phyloP scores from a whole-genome alignment of 2,329 filamentous ascomycete genomes.

The Aspergillus brunneoviolaceus region DNA sequence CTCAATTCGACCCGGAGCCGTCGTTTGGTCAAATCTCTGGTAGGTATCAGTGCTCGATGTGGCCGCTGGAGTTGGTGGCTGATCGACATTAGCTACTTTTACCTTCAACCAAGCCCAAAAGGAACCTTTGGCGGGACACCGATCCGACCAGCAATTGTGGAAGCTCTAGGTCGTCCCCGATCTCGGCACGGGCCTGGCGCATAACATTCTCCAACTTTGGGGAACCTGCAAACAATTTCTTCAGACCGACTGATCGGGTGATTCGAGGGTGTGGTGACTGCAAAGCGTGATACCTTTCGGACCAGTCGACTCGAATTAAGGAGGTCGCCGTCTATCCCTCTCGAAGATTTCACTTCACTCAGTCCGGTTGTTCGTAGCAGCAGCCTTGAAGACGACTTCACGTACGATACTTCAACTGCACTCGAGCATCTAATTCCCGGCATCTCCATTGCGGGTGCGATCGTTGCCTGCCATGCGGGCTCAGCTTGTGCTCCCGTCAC shows the following conservation, averaged over 20 bases:
- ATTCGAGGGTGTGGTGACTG: neutral
- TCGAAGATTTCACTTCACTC: neutral
- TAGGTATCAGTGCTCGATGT: slow-evolving; percentile 4
- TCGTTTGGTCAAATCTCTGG: slow-evolving; percentile 2
- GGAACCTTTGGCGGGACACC: slow-evolving; percentile 4
- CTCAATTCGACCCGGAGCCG: neutral
- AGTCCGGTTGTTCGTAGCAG: neutral
- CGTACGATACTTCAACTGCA: neutral
- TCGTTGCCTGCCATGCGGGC: slow-evolving; percentile 23
- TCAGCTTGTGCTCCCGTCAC: slow-evolving; percentile 19
- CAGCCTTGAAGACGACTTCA: neutral
- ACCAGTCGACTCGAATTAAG: neutral
- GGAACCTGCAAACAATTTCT: neutral
- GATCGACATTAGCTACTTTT: slow-evolving; percentile 14
- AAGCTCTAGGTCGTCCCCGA: slow-evolving; percentile 1
- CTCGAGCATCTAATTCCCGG: neutral
- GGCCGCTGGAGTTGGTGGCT: slow-evolving; percentile 6
- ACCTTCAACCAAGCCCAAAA: neutral
- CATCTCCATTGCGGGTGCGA: neutral
- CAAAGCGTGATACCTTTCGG: neutral
- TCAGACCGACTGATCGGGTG: neutral
- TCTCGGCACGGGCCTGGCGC: slow-evolving; percentile 1
- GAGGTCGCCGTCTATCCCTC: neutral
- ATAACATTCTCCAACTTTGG: neutral
- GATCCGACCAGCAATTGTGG: slow-evolving; percentile 3